Percentiles rank a stretch among this genome's conserved stretches.
Conservation (phyloP, 139 green algal species). For the Edaphochlamys debaryana region DNA sequence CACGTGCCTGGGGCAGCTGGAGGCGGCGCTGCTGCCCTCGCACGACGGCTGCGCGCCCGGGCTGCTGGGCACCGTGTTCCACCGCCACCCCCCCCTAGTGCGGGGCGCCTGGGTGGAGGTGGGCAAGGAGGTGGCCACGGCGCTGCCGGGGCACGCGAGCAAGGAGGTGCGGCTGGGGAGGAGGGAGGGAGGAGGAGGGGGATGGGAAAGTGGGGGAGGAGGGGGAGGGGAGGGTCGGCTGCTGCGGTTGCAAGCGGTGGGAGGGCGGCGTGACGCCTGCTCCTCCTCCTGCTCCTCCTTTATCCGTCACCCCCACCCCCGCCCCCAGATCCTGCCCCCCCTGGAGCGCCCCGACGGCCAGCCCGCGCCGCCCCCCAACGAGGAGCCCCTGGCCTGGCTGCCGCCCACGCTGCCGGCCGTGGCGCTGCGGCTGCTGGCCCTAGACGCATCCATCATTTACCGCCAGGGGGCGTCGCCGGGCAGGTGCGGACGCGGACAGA, state of each 20-base stretch:
- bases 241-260: no score
- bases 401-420: conserved; percentile 76
- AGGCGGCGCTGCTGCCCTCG: conserved; percentile 51
- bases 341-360: background rate
- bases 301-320: no score
- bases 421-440: conserved; percentile 68
- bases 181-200: background rate
- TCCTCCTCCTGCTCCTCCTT: no score
- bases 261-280: background rate
- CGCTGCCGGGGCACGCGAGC: conserved; percentile 20
- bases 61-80: conserved; percentile 41
- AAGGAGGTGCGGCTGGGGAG: background rate
- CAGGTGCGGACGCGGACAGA: no score
- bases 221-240: background rate
- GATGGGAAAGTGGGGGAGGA: background rate
- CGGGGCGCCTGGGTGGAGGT: conserved; percentile 69
- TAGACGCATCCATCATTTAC: conserved; percentile 79
- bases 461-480: background rate
- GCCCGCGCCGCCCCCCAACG: background rate
- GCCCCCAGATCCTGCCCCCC: conserved; percentile 24
- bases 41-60: conserved; percentile 40
- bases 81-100: conserved; percentile 58
- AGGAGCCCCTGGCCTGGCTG: conserved; percentile 79
- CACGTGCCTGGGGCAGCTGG: conserved; percentile 66
- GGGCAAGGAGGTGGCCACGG: conserved; percentile 14